phyloP scores from a whole-genome alignment of 352 stramenopile species.

The Phytophthora nicotianae region DNA sequence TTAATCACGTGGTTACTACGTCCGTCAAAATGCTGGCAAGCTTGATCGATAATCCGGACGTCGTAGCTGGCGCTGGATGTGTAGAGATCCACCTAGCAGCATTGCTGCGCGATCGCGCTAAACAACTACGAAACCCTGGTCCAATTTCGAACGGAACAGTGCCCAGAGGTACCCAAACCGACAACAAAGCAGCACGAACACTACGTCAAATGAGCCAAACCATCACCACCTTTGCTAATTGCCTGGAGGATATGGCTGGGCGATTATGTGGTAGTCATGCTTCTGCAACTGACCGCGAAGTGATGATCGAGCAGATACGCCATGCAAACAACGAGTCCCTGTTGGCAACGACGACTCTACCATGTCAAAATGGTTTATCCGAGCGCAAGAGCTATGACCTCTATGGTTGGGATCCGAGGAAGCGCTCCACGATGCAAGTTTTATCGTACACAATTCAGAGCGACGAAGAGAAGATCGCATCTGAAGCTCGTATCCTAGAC shows the following conservation, averaged over 20 bases:
- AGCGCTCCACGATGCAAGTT: constrained; percentile 24
- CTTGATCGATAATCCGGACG: constrained; percentile 45
- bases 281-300: constrained; percentile 11
- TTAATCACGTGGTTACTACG: constrained; percentile 44
- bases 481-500: constrained; percentile 49
- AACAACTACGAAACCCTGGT: constrained; percentile 24
- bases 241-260: constrained; percentile 27
- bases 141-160: not conserved
- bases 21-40: constrained; percentile 45
- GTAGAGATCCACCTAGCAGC: constrained; percentile 54
- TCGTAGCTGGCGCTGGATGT: constrained; percentile 55
- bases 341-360: not conserved
- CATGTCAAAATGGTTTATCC: not conserved
- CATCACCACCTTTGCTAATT: constrained; percentile 34
- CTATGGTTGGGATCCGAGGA: constrained; percentile 50
- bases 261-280: constrained; percentile 23
- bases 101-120: constrained; percentile 37
- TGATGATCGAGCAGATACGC: constrained; percentile 33
- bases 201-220: constrained; percentile 42
- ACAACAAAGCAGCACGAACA: constrained; percentile 14
- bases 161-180: not conserved
- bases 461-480: constrained; percentile 32
- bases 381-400: constrained; percentile 13
- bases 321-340: constrained; percentile 36
- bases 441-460: constrained; percentile 16